Conservation (phyloP, 129 eudicot genomes). For the Sambucus nigra region DNA sequence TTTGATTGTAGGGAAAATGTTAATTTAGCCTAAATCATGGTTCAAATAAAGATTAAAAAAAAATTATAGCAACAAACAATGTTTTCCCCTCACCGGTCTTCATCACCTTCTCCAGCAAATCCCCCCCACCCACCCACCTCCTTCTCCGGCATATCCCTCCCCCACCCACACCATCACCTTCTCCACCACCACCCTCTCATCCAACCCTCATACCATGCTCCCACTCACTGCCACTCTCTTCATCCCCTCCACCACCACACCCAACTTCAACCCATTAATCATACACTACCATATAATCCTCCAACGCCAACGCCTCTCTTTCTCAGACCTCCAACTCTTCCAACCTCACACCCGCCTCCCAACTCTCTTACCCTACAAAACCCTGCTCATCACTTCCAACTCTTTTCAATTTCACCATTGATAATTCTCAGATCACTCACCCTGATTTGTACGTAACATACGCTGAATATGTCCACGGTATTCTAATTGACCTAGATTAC, state of each 20-base stretch:
- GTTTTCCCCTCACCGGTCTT: too few species aligned
- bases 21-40: too few species aligned
- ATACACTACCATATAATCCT: conserved; percentile 66
- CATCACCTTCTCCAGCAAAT: too few species aligned
- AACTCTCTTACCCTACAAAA: conserved; percentile 42
- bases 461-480: conserved; percentile 42
- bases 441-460: conserved; percentile 38
- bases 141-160: too few species aligned
- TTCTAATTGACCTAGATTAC: conserved; percentile 32
- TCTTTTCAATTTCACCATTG: conserved; percentile 41
- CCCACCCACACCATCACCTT: too few species aligned
- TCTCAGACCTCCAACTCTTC: conserved; percentile 37
- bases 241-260: conserved; percentile 30
- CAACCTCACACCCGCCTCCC: conserved; percentile 43
- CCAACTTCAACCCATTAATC: conserved; percentile 35
- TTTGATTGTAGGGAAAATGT: too few species aligned
- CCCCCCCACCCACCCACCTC: too few species aligned
- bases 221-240: conserved; percentile 51
- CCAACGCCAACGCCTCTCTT: conserved; percentile 46
- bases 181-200: too few species aligned
- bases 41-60: too few species aligned
- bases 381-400: conserved; percentile 38
- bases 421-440: conserved; percentile 35
- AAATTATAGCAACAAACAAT: too few species aligned
- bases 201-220: too few species aligned